These are phyloP conservation scores for Fusarium chaquense DNA, from an alignment of 2,329 filamentous ascomycete species.

Conservation along the genomic window DNA sequence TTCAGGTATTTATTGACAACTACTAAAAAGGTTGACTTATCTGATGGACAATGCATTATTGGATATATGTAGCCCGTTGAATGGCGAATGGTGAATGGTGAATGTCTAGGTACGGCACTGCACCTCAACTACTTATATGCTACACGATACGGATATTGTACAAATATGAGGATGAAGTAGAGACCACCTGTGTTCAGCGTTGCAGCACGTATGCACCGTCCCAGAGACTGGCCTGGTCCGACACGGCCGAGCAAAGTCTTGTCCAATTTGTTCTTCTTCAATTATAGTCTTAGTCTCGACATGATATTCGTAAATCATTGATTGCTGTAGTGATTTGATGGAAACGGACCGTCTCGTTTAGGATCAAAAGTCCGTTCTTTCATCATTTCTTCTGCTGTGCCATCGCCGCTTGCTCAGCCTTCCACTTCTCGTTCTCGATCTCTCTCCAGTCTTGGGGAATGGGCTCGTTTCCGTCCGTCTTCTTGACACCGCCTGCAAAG, in stretches of 20 bases:
- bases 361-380: slow-evolving; percentile 2
- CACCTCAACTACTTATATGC: background rate
- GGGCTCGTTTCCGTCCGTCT: slow-evolving; percentile 75
- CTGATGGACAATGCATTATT: background rate
- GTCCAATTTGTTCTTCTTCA: background rate
- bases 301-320: slow-evolving; percentile 3
- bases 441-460: slow-evolving; percentile 72
- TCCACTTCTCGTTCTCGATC: slow-evolving; percentile 71
- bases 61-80: background rate
- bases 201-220: background rate
- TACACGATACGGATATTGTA: background rate
- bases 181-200: background rate
- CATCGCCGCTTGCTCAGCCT: slow-evolving; percentile 50
- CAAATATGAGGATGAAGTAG: background rate
- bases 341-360: background rate
- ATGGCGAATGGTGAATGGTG: background rate
- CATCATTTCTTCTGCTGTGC: slow-evolving; percentile 46
- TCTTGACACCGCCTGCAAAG: slow-evolving; percentile 72
- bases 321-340: background rate
- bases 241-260: background rate
- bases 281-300: background rate
- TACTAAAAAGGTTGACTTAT: background rate
- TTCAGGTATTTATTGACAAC: background rate
- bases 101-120: background rate
- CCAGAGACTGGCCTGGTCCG: background rate